Conservation (phyloP, 73 alveolate genomes). For the Paramecium pentaurelia region DNA sequence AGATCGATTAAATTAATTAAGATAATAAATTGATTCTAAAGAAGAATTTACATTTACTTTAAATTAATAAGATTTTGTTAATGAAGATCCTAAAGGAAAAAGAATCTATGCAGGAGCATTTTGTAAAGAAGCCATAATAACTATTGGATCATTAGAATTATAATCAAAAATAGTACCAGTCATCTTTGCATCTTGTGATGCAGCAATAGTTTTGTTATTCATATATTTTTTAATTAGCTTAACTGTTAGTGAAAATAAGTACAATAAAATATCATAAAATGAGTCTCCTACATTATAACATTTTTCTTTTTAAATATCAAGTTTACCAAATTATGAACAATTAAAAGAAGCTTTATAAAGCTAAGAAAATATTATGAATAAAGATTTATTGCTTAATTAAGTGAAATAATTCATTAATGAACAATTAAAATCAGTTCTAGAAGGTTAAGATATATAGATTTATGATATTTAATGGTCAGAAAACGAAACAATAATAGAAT, state of each 20-base stretch:
- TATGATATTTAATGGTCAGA: slow-evolving; percentile 27
- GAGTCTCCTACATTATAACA: background rate
- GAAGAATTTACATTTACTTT: background rate
- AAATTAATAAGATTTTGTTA: background rate
- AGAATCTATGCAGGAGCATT: background rate
- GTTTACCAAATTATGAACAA: background rate
- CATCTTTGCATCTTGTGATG: background rate
- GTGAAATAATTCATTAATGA: background rate
- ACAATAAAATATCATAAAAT: background rate
- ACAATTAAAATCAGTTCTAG: background rate
- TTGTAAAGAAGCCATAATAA: background rate
- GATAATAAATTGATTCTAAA: background rate
- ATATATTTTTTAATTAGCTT: background rate
- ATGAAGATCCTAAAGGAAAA: background rate
- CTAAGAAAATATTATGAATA: too few relatives aligned
- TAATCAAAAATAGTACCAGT: background rate
- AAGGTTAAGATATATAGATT: background rate
- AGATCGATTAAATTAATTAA: background rate
- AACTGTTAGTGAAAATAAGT: background rate
- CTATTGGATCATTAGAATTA: background rate
- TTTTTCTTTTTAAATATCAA: background rate
- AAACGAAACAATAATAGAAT: background rate
- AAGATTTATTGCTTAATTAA: background rate
- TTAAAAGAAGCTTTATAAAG: background rate
- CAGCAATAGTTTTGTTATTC: background rate